Conservation (phyloP, 2,329 filamentous ascomycete genomes). For the Mollisiaceae sp. region DNA sequence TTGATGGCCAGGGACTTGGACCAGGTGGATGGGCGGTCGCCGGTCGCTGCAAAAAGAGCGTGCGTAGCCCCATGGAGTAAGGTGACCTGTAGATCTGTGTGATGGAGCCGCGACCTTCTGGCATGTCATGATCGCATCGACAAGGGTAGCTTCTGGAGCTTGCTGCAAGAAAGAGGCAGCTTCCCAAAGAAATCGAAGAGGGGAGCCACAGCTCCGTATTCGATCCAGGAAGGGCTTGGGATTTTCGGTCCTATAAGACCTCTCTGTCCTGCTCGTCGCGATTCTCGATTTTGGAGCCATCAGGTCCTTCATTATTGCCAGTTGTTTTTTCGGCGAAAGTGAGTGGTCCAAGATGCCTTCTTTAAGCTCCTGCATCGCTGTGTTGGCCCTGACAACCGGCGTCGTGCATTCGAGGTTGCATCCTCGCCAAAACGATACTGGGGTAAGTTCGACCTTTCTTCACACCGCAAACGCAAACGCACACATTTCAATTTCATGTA, state of each 20-base stretch:
- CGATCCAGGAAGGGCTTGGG: neutral
- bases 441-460: neutral
- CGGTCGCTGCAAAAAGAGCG: neutral
- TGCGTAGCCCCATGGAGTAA: neutral
- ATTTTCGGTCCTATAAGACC: conserved; percentile 1
- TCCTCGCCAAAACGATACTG: neutral
- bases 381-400: neutral
- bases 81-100: neutral
- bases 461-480: neutral
- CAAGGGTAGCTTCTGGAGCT: neutral
- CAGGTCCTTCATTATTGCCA: neutral
- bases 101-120: conserved; percentile 5
- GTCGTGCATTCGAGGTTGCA: neutral
- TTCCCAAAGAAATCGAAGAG: neutral
- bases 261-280: neutral
- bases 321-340: neutral
- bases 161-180: conserved; percentile 5
- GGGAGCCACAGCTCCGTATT: neutral
- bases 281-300: neutral
- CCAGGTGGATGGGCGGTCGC: neutral
- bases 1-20: neutral
- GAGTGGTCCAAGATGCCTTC: neutral
- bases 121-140: neutral
- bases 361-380: neutral
- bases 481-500: neutral